Base-by-base conservation (phyloP, 2,329 filamentous ascomycete species). In the Beauveria medogensis region DNA sequence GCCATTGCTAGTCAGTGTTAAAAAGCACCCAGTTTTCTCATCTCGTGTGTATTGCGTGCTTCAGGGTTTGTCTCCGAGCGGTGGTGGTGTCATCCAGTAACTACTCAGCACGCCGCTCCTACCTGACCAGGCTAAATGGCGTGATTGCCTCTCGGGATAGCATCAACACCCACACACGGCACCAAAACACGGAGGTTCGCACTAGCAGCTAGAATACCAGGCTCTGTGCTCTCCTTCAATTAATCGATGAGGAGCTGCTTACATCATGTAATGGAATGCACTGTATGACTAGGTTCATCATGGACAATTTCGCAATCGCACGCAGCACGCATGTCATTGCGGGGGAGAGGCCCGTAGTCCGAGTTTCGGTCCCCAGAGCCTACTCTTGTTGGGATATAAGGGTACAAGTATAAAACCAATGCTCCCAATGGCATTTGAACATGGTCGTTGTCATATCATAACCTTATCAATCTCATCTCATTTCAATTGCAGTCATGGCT, bases 91-190 rank as follows among this genome's bases (percentile, higher is more conserved):
- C 48, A 47, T 59, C 41, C 22, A 10, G n/a, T 18, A 24, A 24
- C 24, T 4, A 28, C 10, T 18, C 47, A 20, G 12, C 9, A 9
- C 24, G 14, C 28, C 20, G 5, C 34, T 41, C 5, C 10, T 24
- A 40, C 12, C 12, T 3, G 5, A 28, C 6, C 18, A 30, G 59
- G 46, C 53, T 56, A 40, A n/a, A 61, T 61, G 51, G 37, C 59
- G 59, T 61, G 59, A 61, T 61, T 51, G 52, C 46, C 37, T 55
- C 59, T 8, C 3, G 7, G 53, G 53, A 61, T 61, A 61, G 26
- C 59, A 61, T 61, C 59, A 61, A 61, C 46, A 51, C 44, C 52
- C 44, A 47, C 53, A 34, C 22, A 43, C 30, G 24, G 24, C 26
- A 41, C 44, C 46, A 41, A 51, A 58, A 51, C 30, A 43, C 22